A percentile compares a stretch with the other conserved stretches of the same genome.
These are phyloP conservation scores for Jatropha podagrica DNA, from an alignment of 441 rosid species.

Conservation along the genomic window DNA sequence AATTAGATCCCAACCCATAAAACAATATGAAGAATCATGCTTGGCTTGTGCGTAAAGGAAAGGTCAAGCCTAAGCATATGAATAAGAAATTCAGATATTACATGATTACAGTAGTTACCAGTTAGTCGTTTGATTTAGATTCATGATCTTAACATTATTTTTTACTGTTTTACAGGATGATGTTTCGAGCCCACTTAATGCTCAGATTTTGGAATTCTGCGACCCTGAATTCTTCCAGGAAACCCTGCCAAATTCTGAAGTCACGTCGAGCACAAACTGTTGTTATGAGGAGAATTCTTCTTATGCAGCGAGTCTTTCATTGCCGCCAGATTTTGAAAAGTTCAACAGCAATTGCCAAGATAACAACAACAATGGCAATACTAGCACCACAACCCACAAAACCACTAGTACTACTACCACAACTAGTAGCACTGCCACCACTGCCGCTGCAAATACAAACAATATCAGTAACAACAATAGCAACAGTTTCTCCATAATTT, in stretches of 20 bases:
- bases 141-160: slow-evolving; percentile 6
- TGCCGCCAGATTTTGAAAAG: slow-evolving; percentile 35
- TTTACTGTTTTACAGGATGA: slow-evolving; percentile 59
- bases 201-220: slow-evolving; percentile 66
- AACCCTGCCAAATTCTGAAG: slow-evolving; percentile 71
- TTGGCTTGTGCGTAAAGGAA: slow-evolving; percentile 16
- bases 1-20: slow-evolving; percentile 32
- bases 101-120: background rate
- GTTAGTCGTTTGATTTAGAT: background rate
- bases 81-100: too few relatives aligned
- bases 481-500: slow-evolving; percentile 48
- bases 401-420: slow-evolving; percentile 31
- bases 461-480: slow-evolving; percentile 25
- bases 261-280: slow-evolving; percentile 61
- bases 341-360: slow-evolving; percentile 33
- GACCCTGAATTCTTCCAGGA: slow-evolving; percentile 66
- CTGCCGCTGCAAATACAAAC: slow-evolving; percentile 24
- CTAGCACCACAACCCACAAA: slow-evolving; percentile 25
- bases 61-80: slow-evolving; percentile 18
- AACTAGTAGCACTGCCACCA: slow-evolving; percentile 25
- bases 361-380: slow-evolving; percentile 28
- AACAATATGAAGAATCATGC: slow-evolving; percentile 25
- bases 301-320: slow-evolving; percentile 28
- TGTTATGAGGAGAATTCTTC: slow-evolving; percentile 51
- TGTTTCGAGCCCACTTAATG: slow-evolving; percentile 66